Evolutionary conservation across 306 rosid species (phyloP).

Genomic region (Phaseolus lunatus): DNA sequence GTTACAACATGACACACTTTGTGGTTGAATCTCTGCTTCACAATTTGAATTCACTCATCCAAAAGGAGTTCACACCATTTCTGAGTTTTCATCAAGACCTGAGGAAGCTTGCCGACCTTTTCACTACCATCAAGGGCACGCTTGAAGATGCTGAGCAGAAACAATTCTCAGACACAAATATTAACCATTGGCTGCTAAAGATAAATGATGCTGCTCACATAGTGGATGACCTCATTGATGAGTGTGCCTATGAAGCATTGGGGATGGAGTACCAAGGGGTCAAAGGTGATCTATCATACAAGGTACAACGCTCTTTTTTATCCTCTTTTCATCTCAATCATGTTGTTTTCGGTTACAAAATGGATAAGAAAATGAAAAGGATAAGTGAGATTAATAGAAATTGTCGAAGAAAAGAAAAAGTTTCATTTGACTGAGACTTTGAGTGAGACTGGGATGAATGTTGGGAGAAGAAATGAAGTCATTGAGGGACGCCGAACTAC

Average conservation of each 20-base stretch:
- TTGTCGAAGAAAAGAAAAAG: constrained; percentile 2
- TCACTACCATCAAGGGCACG: neutral
- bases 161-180: constrained; percentile 13
- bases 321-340: constrained; percentile 30
- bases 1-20: no score
- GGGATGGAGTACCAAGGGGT: neutral
- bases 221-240: constrained; percentile 44
- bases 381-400: constrained; percentile 27
- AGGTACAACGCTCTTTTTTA: constrained; percentile 13
- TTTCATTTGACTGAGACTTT: constrained; percentile 29
- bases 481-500: constrained; percentile 20
- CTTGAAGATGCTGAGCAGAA: constrained; percentile 49
- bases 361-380: constrained; percentile 17
- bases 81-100: no score
- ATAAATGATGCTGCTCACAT: neutral
- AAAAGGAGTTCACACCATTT: no score
- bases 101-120: no score
- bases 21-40: no score
- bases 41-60: no score
- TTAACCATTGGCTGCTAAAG: constrained; percentile 32
- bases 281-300: neutral
- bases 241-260: constrained; percentile 1
- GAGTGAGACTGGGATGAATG: no score
- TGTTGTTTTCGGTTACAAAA: constrained; percentile 7
- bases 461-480: neutral